These are phyloP conservation scores for Trichophyton benhamiae DNA, from an alignment of 2,329 filamentous ascomycete genomes.

Conservation along the genomic window DNA sequence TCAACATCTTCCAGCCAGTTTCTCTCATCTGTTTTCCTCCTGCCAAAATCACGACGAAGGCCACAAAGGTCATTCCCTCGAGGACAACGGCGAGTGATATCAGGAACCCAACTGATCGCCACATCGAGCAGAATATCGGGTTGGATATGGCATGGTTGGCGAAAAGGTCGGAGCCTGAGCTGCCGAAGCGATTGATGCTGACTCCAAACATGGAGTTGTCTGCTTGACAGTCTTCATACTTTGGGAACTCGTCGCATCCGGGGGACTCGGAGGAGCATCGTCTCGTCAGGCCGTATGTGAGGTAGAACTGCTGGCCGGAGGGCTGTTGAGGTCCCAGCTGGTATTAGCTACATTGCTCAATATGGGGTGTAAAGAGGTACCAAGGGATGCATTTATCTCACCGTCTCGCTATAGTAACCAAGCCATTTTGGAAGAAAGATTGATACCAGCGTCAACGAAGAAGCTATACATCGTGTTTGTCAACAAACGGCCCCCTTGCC, in stretches of 20 bases:
- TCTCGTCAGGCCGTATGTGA: conserved; percentile 66
- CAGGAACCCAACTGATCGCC: conserved; percentile 76
- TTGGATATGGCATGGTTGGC: not conserved
- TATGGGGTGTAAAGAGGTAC: not conserved
- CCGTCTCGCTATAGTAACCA: conserved; percentile 35
- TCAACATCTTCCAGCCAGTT: conserved; percentile 68
- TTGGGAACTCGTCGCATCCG: conserved; percentile 48
- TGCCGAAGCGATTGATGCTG: conserved; percentile 32
- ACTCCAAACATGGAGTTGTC: not conserved
- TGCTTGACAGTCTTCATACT: conserved; percentile 50
- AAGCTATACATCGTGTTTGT: conserved; percentile 22
- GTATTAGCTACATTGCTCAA: not conserved
- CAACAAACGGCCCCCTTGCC: not conserved
- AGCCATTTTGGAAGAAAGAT: conserved; percentile 39
- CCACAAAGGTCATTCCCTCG: conserved; percentile 67
- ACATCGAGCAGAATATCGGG: conserved; percentile 70
- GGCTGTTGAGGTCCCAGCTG: conserved; percentile 15
- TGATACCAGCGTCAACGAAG: conserved; percentile 34
- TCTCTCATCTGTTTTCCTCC: conserved; percentile 72
- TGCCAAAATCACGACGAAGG: conserved; percentile 61
- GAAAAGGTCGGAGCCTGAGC: not conserved
- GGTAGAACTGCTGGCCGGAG: conserved; percentile 38
- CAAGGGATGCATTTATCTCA: conserved; percentile 15
- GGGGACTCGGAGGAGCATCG: conserved; percentile 61
- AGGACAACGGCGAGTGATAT: conserved; percentile 75